Evolutionary conservation across 2,329 filamentous ascomycete species (phyloP).

Genomic region (Cercospora brassicicola): DNA sequence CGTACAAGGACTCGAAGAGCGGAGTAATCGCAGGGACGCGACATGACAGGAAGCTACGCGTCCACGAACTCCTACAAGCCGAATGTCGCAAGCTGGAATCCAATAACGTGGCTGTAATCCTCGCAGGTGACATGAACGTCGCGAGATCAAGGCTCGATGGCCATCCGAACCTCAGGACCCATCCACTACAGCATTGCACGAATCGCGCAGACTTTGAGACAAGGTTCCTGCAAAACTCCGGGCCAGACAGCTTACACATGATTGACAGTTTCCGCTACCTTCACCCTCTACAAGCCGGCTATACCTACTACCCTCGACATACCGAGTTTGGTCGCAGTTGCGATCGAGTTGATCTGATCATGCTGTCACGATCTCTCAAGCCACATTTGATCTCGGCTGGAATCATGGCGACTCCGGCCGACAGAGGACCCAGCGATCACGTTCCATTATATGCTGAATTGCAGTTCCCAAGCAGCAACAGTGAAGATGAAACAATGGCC

Average conservation of each 20-base stretch:
- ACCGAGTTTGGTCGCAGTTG: constrained; percentile 52
- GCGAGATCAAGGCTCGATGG: constrained; percentile 49
- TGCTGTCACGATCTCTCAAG: constrained; percentile 47
- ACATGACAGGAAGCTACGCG: constrained; percentile 53
- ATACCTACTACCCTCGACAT: constrained; percentile 51
- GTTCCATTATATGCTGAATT: constrained; percentile 49
- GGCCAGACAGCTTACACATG: constrained; percentile 34
- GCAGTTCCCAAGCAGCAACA: not conserved
- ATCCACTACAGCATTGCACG: constrained; percentile 49
- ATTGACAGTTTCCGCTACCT: constrained; percentile 54
- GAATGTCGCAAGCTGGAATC: constrained; percentile 48
- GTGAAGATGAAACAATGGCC: not conserved
- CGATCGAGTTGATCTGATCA: constrained; percentile 56
- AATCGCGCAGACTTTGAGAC: constrained; percentile 55
- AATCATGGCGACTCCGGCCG: constrained; percentile 46
- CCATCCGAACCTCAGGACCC: constrained; percentile 49
- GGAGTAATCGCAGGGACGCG: constrained; percentile 49
- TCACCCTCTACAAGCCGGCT: constrained; percentile 46
- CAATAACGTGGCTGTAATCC: constrained; percentile 47
- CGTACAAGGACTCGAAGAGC: constrained; percentile 48
- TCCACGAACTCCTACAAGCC: constrained; percentile 49
- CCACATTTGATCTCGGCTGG: constrained; percentile 42
- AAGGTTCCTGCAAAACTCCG: constrained; percentile 46
- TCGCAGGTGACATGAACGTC: constrained; percentile 57
- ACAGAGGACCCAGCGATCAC: constrained; percentile 57